Base-by-base conservation (phyloP, 495 filamentous ascomycete species). In the Neurospora tetraspora region DNA sequence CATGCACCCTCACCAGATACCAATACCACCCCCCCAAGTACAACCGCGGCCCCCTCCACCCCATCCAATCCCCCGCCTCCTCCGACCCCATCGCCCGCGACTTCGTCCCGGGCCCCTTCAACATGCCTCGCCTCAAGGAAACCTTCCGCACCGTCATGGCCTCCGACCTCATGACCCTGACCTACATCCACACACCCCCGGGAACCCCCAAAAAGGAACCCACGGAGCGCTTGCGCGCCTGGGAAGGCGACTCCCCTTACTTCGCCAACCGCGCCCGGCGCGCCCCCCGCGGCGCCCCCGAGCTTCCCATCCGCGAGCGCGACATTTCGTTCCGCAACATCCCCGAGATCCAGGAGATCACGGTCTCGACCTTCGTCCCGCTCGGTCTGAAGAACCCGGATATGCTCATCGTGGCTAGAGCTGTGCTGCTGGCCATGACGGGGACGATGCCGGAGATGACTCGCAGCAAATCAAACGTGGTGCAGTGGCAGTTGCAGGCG, bases 51-150 rank as follows among this genome's bases (percentile, higher is more conserved):
- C 94, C 94, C 68, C 86, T 98, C 43, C 94, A 98, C 79, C 96
- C 96, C 59, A 89, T 97, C 79, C 92, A 96, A 81, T 90, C 92
- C 18, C 96, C 93, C 5, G 87, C 89, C 12, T 86, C 91, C 61
- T 96, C 96, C 42, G 91, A 94, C 76, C 94, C 96, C 12, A 86
- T 90, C 71, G 97, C 96, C 73, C 91, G 96, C 79, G 83, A 91
- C 70, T 99, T 94, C 84, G 84, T 91, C n/a, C 96, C 96, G 1
- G 96, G 96, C 6, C 96, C 96, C 9, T 99, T 98, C 86, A 91
- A 90, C 80, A 84, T 92, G 34, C 93, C 96, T 36, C 91, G 96
- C 12, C 88, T 97, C 68, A 89, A 93, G 79, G 93, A 98, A 81
- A 98, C 95, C 71, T 97, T 91, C 87, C 86, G 93, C 77, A 88